Evolutionary conservation across 1,139 yeast species (phyloP).

Genomic region (Candida tunisiensis): DNA sequence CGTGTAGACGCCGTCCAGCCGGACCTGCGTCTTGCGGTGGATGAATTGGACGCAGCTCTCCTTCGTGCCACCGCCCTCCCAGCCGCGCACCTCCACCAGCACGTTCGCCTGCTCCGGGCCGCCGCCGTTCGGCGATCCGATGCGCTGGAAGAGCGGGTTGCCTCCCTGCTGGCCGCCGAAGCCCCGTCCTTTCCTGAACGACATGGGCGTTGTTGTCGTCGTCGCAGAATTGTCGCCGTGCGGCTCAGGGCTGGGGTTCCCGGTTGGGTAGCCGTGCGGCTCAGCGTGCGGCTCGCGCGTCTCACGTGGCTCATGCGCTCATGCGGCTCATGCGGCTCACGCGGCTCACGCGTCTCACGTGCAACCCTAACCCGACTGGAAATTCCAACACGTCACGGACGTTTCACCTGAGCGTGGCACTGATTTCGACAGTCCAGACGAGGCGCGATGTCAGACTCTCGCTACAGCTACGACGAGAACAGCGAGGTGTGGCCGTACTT

Average conservation of each 20-base stretch:
- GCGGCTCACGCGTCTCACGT: too few relatives aligned
- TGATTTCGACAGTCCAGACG: too few relatives aligned
- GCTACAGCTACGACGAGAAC: constrained; percentile 62
- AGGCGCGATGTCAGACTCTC: constrained; percentile 20
- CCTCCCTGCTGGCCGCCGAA: background rate
- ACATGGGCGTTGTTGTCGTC: background rate
- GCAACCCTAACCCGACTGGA: too few relatives aligned
- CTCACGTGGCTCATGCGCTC: too few relatives aligned
- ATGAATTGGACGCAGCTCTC: constrained; percentile 57
- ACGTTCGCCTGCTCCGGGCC: constrained; percentile 18
- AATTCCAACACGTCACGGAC: too few relatives aligned
- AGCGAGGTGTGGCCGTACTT: constrained; percentile 96
- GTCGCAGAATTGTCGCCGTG: too few relatives aligned
- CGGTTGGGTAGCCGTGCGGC: too few relatives aligned
- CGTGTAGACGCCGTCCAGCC: constrained; percentile 31
- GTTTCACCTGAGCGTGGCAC: too few relatives aligned
- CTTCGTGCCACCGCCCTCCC: constrained; percentile 59
- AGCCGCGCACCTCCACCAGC: constrained; percentile 54
- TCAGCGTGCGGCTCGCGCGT: too few relatives aligned
- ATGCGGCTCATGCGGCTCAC: too few relatives aligned
- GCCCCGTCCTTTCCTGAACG: background rate
- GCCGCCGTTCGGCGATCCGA: too few relatives aligned
- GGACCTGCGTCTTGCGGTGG: constrained; percentile 46
- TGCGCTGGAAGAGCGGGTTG: background rate
- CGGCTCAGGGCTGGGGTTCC: too few relatives aligned